Evolutionary conservation across 2,329 filamentous ascomycete genomes (phyloP), one percentile per base, ranked within the genome.

Genomic region (Alternaria viburni): DNA sequence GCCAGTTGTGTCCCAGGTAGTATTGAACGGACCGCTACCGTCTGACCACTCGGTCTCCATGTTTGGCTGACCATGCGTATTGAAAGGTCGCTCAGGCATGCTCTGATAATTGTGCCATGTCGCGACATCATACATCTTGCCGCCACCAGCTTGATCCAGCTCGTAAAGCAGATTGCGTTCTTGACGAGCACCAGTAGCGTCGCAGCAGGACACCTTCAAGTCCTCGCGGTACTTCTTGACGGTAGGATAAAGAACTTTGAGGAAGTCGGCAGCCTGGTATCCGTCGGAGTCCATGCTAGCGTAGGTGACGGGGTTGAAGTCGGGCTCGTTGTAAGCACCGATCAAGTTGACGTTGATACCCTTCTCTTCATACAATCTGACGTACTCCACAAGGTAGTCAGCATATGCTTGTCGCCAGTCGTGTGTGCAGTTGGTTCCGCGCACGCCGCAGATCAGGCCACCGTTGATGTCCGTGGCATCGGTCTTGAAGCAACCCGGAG

Each of bases 11-110:
- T 84, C 85, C 82, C 83, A 87, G 2, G 79, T 76, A 5, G 82
- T 79, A 12, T 66, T 66, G 45, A 67, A 69, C 2, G 47, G 44
- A 17, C 67, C 67, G 49, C 82, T 79, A 21, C 85, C 75, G 67
- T 85, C 82, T 0, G 81, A 79, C 52, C 77, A 80, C 70, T 87
- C 86, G 2, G 84, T 86, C 60, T 85, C 78, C 85, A 85, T 86
- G 43, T 83, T 81, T 23, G 79, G 78, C 61, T 79, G 71, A 9
- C 69, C 61, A 30, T 56, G 74, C 0, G 83, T 83, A 64, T 78
- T 77, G 56, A 85, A 78, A 1, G 81, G 70, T 9, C 74, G 76
- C 50, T 68, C 75, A 0, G 81, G 78, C 32, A 78, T 78, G n/a
- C 69, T 82, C 63, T 73, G 74, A 68, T 83, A 83, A 17, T 74